Conservation (phyloP, 1,284 basidiomycete genomes). For the Vanrija sp. region DNA sequence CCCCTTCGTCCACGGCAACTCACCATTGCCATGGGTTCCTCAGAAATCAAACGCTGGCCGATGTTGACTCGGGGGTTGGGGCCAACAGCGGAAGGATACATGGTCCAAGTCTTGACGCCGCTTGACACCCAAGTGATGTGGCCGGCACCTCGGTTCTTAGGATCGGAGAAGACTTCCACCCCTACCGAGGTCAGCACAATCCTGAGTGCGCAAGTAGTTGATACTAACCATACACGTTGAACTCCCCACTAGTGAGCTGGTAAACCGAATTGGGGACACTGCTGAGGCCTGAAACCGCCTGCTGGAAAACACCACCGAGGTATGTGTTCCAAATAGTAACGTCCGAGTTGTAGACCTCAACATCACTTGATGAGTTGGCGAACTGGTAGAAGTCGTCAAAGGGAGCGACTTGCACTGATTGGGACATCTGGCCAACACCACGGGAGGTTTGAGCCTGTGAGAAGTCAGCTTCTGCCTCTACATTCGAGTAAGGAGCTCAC, state of each 20-base stretch:
- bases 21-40: slow-evolving; percentile 67
- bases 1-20: not conserved
- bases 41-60: slow-evolving; percentile 66
- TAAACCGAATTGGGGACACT: slow-evolving; percentile 54
- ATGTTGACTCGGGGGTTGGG: slow-evolving; percentile 66
- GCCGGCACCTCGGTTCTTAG: slow-evolving; percentile 55
- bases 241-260: slow-evolving; percentile 26
- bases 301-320: slow-evolving; percentile 72
- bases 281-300: slow-evolving; percentile 69
- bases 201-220: slow-evolving; percentile 47
- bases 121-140: slow-evolving; percentile 65
- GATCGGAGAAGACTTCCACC: slow-evolving; percentile 67
- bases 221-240: slow-evolving; percentile 55
- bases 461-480: no score
- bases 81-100: slow-evolving; percentile 59
- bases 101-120: slow-evolving; percentile 53
- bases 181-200: slow-evolving; percentile 25
- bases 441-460: slow-evolving; percentile 24
- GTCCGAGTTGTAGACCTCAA: slow-evolving; percentile 35
- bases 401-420: slow-evolving; percentile 52
- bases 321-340: slow-evolving; percentile 68
- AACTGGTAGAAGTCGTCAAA: slow-evolving; percentile 68
- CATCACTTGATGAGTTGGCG: slow-evolving; percentile 51
- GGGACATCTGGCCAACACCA: slow-evolving; percentile 54
- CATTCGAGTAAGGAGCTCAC: slow-evolving; percentile 14